Percentiles rank a stretch among this genome's conserved stretches.
Conservation (phyloP, 345 rosid genomes). For the Boechera stricta region DNA sequence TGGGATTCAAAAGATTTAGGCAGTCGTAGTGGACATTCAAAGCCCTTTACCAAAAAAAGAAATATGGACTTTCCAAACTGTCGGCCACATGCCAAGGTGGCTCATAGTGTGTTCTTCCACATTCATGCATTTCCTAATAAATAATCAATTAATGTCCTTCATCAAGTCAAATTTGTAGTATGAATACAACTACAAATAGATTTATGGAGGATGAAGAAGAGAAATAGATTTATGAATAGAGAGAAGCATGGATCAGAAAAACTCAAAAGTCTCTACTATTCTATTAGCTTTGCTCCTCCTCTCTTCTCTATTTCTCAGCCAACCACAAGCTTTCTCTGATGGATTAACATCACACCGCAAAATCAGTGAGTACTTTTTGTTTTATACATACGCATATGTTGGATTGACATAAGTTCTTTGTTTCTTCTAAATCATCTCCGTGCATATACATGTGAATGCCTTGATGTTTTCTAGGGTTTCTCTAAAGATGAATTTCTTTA, state of each 20-base stretch:
- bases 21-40: not conserved
- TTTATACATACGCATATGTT: not conserved
- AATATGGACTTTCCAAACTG: not conserved
- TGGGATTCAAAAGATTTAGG: not conserved
- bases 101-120: not conserved
- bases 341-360: conserved; percentile 5
- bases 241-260: not conserved
- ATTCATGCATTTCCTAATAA: not conserved
- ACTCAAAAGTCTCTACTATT: not conserved
- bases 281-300: conserved; percentile 1
- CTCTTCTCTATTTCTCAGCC: not conserved
- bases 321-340: conserved; percentile 27
- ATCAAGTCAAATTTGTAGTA: not conserved
- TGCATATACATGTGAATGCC: too few species aligned
- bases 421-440: not conserved
- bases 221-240: not conserved
- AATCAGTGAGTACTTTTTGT: conserved; percentile 12
- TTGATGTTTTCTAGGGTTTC: too few species aligned
- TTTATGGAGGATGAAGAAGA: not conserved
- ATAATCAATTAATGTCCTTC: not conserved
- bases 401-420: not conserved
- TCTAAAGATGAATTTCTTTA: too few species aligned
- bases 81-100: not conserved
- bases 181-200: too few species aligned
- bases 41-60: too few species aligned